phyloP scores from a whole-genome alignment of 192 early-diverging fungal genomes.

The Podila epicladia region DNA sequence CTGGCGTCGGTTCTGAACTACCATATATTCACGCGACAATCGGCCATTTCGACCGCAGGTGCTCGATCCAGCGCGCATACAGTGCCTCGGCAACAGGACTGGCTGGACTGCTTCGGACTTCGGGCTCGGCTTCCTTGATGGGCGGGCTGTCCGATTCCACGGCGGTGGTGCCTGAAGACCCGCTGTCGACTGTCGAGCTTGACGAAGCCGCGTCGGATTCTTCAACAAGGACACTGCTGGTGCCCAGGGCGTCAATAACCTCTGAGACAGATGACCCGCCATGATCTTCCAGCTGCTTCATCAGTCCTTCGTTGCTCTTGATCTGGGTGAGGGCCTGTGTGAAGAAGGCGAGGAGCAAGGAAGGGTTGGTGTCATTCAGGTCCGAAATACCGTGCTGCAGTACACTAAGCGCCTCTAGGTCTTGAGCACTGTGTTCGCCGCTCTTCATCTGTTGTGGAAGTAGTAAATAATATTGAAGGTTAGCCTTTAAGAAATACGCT shows the following conservation, averaged over 20 bases:
- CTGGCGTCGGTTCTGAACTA: constrained; percentile 24
- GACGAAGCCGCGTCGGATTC: constrained; percentile 21
- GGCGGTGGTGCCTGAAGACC: constrained; percentile 4
- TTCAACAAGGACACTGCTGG: constrained; percentile 12
- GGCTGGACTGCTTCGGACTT: constrained; percentile 22
- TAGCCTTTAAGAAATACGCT: background rate
- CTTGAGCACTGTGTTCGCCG: constrained; percentile 50
- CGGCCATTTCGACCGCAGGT: constrained; percentile 55
- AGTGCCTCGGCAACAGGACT: constrained; percentile 51
- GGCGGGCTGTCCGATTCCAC: constrained; percentile 1
- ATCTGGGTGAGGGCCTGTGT: constrained; percentile 49
- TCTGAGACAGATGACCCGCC: constrained; percentile 17
- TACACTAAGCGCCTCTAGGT: constrained; percentile 51
- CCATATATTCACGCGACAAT: constrained; percentile 56
- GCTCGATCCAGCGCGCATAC: constrained; percentile 55
- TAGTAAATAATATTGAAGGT: too few relatives aligned
- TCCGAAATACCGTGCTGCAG: constrained; percentile 53
- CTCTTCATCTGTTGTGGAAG: constrained; percentile 35
- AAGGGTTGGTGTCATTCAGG: constrained; percentile 51
- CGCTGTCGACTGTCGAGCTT: constrained; percentile 10
- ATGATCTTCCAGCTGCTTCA: constrained; percentile 31
- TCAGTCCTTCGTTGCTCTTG: constrained; percentile 27
- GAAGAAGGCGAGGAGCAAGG: constrained; percentile 45
- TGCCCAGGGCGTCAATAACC: constrained; percentile 21
- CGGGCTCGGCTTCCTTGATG: constrained; percentile 3